These are phyloP conservation scores for Volutella citrinella DNA, from an alignment of 2,329 filamentous ascomycete species.

Conservation along the genomic window DNA sequence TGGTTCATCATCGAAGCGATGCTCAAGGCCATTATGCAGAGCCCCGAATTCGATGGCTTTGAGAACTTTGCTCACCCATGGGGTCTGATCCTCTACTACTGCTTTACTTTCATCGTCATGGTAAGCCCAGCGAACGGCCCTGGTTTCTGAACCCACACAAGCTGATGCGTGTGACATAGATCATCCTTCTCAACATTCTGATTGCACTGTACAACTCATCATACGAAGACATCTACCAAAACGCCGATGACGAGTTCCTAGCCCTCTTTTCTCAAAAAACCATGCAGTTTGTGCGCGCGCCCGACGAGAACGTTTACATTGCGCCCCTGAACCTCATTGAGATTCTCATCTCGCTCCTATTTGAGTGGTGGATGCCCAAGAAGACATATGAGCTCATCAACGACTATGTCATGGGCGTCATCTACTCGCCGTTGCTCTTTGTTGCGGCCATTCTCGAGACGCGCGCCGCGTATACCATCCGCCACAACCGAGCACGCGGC, in stretches of 20 bases:
- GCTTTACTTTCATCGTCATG: conserved; percentile 97
- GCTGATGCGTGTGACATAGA: conserved; percentile 30
- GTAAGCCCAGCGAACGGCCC: conserved; percentile 43
- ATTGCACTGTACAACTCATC: conserved; percentile 97
- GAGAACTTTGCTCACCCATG: conserved; percentile 91
- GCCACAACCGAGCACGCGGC: conserved; percentile 70
- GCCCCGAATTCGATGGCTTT: conserved; percentile 84
- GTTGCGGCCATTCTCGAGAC: conserved; percentile 73
- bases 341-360: conserved; percentile 71
- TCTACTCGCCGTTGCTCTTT: conserved; percentile 82
- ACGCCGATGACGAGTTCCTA: conserved; percentile 93
- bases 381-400: conserved; percentile 75
- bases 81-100: conserved; percentile 92
- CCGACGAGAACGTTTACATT: conserved; percentile 98
- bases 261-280: conserved; percentile 92
- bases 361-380: conserved; percentile 94
- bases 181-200: conserved; percentile 86
- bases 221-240: conserved; percentile 90
- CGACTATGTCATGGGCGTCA: conserved; percentile 78
- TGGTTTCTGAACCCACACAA: neutral
- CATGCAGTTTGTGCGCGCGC: conserved; percentile 93
- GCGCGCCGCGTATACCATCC: conserved; percentile 62
- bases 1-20: conserved; percentile 76
- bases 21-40: conserved; percentile 88
- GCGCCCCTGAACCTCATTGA: conserved; percentile 94